Conservation (phyloP, 192 early-diverging fungal species). For the Podila epigama region DNA sequence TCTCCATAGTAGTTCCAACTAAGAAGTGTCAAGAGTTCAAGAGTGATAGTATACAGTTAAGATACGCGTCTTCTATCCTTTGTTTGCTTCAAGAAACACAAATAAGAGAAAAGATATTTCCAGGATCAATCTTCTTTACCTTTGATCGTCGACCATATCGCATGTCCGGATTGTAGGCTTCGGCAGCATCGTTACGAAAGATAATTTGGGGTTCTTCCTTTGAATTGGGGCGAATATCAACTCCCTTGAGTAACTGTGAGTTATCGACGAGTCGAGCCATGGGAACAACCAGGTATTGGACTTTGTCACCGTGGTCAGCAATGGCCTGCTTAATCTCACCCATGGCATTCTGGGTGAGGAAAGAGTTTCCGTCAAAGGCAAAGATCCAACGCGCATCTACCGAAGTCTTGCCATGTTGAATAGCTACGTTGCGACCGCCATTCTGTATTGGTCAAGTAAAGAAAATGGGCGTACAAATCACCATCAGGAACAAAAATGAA, state of each 20-base stretch:
- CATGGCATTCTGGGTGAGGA: constrained; percentile 60
- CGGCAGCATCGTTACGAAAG: constrained; percentile 61
- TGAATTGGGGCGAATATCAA: constrained; percentile 60
- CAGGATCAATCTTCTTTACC: constrained; percentile 34
- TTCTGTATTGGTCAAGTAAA: constrained; percentile 51
- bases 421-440: constrained; percentile 65
- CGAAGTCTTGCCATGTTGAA: constrained; percentile 57
- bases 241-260: constrained; percentile 55
- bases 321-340: constrained; percentile 61
- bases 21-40: background rate
- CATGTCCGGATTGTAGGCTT: constrained; percentile 66
- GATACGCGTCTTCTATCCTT: no score
- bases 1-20: constrained; percentile 66
- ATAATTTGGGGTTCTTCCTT: constrained; percentile 71
- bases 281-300: constrained; percentile 68
- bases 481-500: background rate
- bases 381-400: constrained; percentile 64
- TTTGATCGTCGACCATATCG: constrained; percentile 71
- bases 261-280: constrained; percentile 69
- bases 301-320: constrained; percentile 50
- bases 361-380: constrained; percentile 72
- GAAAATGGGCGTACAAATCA: background rate
- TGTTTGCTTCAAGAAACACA: background rate
- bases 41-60: no score
- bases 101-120: background rate